These are phyloP conservation scores for Zasmidium angulare DNA, from an alignment of 2,329 filamentous ascomycete species.

Conservation along the genomic window DNA sequence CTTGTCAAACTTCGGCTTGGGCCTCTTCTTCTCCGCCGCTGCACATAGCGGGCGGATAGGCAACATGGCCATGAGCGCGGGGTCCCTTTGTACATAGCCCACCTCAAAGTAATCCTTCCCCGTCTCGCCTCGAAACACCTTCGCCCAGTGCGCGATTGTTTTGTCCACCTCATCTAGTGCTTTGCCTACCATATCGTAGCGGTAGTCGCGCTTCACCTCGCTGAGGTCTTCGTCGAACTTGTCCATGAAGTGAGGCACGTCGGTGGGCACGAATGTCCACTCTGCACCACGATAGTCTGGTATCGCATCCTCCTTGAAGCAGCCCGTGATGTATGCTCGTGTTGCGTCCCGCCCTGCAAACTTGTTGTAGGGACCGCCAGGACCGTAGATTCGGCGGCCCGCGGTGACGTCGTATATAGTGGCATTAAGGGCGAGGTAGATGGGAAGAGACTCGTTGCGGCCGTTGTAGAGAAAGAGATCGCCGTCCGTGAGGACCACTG, in stretches of 20 bases:
- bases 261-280: conserved; percentile 72
- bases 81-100: conserved; percentile 66
- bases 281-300: conserved; percentile 85
- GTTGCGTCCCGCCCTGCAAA: conserved; percentile 86
- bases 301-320: conserved; percentile 82
- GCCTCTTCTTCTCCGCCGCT: conserved; percentile 65
- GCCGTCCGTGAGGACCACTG: conserved; percentile 69
- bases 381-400: conserved; percentile 53
- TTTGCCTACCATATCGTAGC: conserved; percentile 62
- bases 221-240: conserved; percentile 24
- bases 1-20: conserved; percentile 39
- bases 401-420: conserved; percentile 81
- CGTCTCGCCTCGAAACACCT: conserved; percentile 66
- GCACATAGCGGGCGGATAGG: conserved; percentile 46
- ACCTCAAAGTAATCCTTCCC: conserved; percentile 79
- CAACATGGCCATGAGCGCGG: conserved; percentile 59
- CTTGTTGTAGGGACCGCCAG: conserved; percentile 81
- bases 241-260: conserved; percentile 39
- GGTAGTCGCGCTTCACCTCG: conserved; percentile 35
- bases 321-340: conserved; percentile 87
- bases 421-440: conserved; percentile 88
- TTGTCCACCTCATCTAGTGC: conserved; percentile 66
- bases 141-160: conserved; percentile 75
- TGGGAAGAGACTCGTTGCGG: conserved; percentile 68
- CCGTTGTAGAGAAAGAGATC: conserved; percentile 78